These are phyloP conservation scores for Mycena leptocephala DNA, from an alignment of 768 basidiomycete species.

Conservation along the genomic window DNA sequence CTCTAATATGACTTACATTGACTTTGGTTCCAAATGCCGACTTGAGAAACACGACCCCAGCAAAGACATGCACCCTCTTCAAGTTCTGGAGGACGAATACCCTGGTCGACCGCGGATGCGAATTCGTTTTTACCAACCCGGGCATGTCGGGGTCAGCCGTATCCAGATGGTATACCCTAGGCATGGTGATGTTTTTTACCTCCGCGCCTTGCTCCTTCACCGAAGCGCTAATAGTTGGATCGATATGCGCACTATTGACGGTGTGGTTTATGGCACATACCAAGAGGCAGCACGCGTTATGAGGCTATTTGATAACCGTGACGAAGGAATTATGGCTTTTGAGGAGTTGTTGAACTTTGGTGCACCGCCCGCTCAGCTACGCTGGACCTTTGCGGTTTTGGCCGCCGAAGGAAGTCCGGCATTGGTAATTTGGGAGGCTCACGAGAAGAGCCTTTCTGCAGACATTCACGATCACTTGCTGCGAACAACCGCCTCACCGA, in stretches of 20 bases:
- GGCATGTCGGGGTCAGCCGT: not conserved
- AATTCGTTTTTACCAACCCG: not conserved
- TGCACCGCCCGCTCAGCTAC: not conserved
- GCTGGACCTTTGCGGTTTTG: not conserved
- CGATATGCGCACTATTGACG: not conserved
- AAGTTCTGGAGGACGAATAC: not conserved
- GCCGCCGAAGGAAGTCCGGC: conserved; percentile 1
- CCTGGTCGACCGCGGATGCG: not conserved
- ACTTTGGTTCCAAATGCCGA: no score
- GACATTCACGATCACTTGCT: not conserved
- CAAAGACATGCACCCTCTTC: no score
- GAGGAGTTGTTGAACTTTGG: not conserved
- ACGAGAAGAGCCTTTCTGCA: not conserved
- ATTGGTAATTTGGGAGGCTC: not conserved
- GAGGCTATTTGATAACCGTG: conserved; percentile 1
- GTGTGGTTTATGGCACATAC: not conserved
- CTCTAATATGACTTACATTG: no score
- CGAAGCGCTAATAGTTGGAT: not conserved
- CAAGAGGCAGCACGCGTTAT: conserved; percentile 4
- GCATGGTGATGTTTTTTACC: conserved; percentile 12
- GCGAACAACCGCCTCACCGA: not conserved
- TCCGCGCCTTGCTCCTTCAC: not conserved
- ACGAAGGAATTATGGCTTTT: conserved; percentile 6
- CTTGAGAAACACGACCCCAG: no score
- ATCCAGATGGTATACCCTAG: conserved; percentile 5